Base-by-base conservation (phyloP, 768 basidiomycete genomes). In the Rossbeevera mucosa region DNA sequence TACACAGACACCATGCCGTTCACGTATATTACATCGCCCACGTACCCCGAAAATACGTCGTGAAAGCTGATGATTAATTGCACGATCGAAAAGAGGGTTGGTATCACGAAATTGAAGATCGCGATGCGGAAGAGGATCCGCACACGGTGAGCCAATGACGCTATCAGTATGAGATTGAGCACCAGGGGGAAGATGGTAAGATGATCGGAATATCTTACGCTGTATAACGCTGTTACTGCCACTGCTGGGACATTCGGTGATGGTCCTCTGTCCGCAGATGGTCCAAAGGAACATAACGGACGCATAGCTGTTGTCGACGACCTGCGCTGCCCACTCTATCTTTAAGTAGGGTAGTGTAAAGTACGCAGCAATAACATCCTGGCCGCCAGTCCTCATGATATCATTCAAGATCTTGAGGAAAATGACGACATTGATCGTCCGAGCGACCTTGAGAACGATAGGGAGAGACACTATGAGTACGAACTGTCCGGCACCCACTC, bases 271-370 rank as follows among this genome's bases (percentile, higher is more conserved):
- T 11, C 45, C 14, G 18, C 46, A 53, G 20, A 65, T 47, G 8
- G 56, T 51, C 57, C 59, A 66, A 2, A 70, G 48, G 46, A 70
- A 70, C 6, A 54, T 50, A 12, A 57, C 41, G 7, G 67, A 61
- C 16, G 54, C 60, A 46, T 59, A 69, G n/a, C 67, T 67, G 24
- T 70, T 68, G 44, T 70, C 68, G 26, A 61, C 53, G 2, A 65
- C 30, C 51, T 68, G 67, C 1, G 60, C 43, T 3, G 52, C 52
- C 64, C 67, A 69, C 22, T 66, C 69, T n/a, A 66, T 60, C 46
- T 63, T 71, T 21, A 69, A 7, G 49, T 60, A 66, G 11, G 66
- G 69, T 3, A 58, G 49, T 9, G 55, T 8, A 11, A 44, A 31
- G 57, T 58, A 70, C 7, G 52, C 42, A 3, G 51, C 2, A 8